phyloP scores from a whole-genome alignment of 306 rosid genomes.

The Medicago arabica region DNA sequence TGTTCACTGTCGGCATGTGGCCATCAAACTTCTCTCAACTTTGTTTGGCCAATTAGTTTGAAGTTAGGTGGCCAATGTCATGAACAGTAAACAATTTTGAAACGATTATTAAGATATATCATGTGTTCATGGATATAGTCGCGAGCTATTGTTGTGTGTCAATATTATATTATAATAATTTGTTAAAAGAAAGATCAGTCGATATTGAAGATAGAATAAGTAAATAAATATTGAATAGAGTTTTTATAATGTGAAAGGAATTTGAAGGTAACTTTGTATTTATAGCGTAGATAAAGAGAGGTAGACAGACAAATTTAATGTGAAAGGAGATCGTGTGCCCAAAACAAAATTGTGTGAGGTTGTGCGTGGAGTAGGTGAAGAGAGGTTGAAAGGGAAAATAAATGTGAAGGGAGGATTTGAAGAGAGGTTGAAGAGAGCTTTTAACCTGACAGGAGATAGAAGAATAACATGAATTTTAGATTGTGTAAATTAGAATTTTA shows the following conservation, averaged over 20 bases:
- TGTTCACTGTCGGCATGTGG: background rate
- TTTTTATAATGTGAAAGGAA: background rate
- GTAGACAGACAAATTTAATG: background rate
- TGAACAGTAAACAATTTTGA: background rate
- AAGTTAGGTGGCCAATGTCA: background rate
- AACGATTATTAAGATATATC: background rate
- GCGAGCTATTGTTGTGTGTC: background rate
- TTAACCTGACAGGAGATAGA: background rate
- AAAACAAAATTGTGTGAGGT: background rate
- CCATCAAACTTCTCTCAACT: background rate
- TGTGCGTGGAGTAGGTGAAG: no score
- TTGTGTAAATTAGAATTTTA: no score
- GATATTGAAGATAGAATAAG: no score
- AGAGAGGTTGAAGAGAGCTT: background rate
- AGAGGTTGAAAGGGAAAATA: no score
- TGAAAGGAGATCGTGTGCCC: background rate
- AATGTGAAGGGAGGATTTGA: no score
- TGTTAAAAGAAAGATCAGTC: no score
- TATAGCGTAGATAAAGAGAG: background rate
- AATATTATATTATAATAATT: background rate
- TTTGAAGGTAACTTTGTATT: background rate
- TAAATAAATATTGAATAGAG: background rate
- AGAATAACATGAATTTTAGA: no score
- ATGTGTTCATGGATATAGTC: background rate
- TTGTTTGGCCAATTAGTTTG: background rate